Evolutionary conservation across 805 yeast genomes (phyloP), one percentile per base, ranked within the genome.

Genomic region (Candida succiphila): DNA sequence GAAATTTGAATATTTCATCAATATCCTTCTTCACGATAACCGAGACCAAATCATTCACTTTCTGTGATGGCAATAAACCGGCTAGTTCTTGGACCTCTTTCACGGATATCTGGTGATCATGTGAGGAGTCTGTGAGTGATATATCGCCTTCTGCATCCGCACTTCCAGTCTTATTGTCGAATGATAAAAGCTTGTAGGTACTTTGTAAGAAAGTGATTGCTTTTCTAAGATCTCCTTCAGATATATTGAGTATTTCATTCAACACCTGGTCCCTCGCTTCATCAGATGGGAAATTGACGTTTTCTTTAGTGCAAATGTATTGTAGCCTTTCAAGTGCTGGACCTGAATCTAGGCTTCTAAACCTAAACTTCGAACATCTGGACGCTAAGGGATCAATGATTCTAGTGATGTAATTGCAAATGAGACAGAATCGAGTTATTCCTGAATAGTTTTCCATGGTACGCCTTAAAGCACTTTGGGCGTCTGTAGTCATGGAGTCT

Each of bases 351-450:
- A 92, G 65, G 26, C 82, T 74, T 46, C 78, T 78, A 63, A 92
- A 92, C 45, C 98, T 66, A 56, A 92, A 92, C 56, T 92, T 92
- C 27, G 96, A 85, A 60, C 98, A 92, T 52, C 99, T 72, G 32
- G 95, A 85, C 4, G 97, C 96, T 38, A 92, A 61, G 2, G 99
- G 99, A 47, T 89, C 97, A 41, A 92, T 92, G 45, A 92, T 92
- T 38, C 97, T 69, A 2, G 99, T 92, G 41, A 92, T 92, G 59
- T 92, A 92, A 54, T 92, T 92, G 66, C 99, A 92, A 33, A 92
- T 82, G 39, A 92, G 62, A 56, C 97, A 92, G 60, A 92, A 92
- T 46, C 99, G 70, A 2, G 98, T 84, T 34, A 87, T 86, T 26
- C 74, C 71, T 2, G 97, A 82, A 57, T 84, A 88, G 4, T 79